phyloP scores from a whole-genome alignment of 2,329 filamentous ascomycete genomes.

The Podosphaera leucotricha region DNA sequence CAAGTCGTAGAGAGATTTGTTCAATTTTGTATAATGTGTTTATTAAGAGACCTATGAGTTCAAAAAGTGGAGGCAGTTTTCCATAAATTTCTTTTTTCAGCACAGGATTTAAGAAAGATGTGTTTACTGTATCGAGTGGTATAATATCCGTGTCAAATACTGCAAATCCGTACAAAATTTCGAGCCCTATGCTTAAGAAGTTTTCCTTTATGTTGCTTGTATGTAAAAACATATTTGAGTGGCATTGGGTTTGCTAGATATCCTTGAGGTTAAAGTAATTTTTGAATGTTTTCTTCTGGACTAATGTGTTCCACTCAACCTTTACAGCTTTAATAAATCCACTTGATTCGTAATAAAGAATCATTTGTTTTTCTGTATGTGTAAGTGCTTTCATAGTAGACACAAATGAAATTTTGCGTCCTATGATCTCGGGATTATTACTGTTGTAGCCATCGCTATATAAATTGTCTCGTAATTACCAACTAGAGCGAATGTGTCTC shows the following conservation, averaged over 20 bases:
- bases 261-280: neutral
- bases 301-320: neutral
- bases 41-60: no score
- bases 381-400: neutral
- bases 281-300: neutral
- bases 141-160: neutral
- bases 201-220: neutral
- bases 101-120: neutral
- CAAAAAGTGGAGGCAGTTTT: neutral
- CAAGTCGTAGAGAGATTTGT: no score
- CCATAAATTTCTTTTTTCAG: neutral
- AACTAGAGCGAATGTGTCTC: no score
- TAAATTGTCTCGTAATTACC: no score
- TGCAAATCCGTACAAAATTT: neutral
- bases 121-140: neutral
- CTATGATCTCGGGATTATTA: no score
- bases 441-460: no score
- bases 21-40: no score
- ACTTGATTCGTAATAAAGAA: neutral
- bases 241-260: neutral
- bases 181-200: neutral
- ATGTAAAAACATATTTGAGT: constrained; percentile 1
- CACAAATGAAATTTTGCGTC: no score
- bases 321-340: neutral
- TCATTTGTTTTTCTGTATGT: neutral